Conservation (phyloP, 129 eudicot species). For the Chrysanthemum seticuspe region DNA sequence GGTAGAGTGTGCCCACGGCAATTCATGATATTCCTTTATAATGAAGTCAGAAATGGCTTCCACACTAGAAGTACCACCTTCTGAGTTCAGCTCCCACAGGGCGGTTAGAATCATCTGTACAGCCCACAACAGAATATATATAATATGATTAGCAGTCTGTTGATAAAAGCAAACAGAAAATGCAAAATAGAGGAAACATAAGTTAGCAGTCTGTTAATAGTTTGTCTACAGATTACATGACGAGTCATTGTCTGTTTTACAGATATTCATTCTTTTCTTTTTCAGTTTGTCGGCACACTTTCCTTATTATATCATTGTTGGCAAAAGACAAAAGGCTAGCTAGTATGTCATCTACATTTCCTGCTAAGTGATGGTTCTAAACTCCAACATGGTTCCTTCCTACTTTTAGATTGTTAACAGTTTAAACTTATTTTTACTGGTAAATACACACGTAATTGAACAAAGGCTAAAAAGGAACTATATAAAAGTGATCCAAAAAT, state of each 20-base stretch:
- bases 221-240: background rate
- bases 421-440: too few species aligned
- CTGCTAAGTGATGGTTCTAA: too few species aligned
- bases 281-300: background rate
- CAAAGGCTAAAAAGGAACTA: too few species aligned
- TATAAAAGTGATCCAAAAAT: too few species aligned
- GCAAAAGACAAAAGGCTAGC: too few species aligned
- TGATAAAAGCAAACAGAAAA: background rate
- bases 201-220: too few species aligned
- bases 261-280: background rate
- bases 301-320: too few species aligned
- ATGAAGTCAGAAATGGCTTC: constrained; percentile 52
- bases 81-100: constrained; percentile 43
- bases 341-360: too few species aligned
- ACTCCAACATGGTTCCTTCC: too few species aligned
- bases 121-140: constrained; percentile 13
- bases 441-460: too few species aligned
- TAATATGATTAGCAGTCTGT: constrained; percentile 2
- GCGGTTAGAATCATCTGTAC: constrained; percentile 57
- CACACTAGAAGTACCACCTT: constrained; percentile 47
- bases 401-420: too few species aligned
- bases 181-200: background rate
- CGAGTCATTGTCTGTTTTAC: background rate
- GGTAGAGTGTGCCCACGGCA: constrained; percentile 59
- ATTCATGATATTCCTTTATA: constrained; percentile 32